Conservation (phyloP, 306 rosid species). For the Cucumis melo region DNA sequence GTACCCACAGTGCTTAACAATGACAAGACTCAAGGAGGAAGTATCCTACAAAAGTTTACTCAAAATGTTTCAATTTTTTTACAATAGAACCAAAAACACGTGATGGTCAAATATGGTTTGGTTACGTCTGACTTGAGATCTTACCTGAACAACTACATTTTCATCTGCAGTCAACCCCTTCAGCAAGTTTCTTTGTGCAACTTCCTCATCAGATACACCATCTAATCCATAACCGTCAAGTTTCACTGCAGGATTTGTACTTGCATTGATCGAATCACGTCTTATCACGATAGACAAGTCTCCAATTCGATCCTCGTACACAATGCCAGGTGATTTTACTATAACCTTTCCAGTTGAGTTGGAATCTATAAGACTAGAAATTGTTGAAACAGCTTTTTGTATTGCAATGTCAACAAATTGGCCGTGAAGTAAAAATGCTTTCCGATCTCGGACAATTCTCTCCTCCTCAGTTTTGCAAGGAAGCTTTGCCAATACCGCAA, state of each 20-base stretch:
- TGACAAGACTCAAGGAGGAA: slow-evolving; percentile 51
- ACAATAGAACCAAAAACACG: background rate
- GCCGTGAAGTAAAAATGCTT: slow-evolving; percentile 82
- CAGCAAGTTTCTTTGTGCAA: slow-evolving; percentile 45
- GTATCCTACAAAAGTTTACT: slow-evolving; percentile 45
- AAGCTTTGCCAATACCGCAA: slow-evolving; percentile 47
- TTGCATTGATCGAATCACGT: slow-evolving; percentile 25
- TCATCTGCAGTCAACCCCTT: slow-evolving; percentile 94
- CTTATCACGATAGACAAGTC: slow-evolving; percentile 52
- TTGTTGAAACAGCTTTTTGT: slow-evolving; percentile 61
- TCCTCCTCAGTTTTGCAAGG: slow-evolving; percentile 96
- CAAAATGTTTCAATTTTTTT: background rate
- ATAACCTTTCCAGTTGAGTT: slow-evolving; percentile 12
- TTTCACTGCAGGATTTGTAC: slow-evolving; percentile 16
- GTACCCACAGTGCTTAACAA: slow-evolving; percentile 76
- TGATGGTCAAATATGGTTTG: background rate
- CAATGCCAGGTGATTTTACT: slow-evolving; percentile 17
- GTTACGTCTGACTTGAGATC: slow-evolving; percentile 7
- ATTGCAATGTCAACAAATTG: slow-evolving; percentile 68
- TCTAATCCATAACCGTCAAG: slow-evolving; percentile 12
- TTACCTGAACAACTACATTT: slow-evolving; percentile 73
- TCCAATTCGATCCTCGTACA: slow-evolving; percentile 38
- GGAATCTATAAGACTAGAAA: slow-evolving; percentile 33
- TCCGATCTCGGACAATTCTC: slow-evolving; percentile 77
- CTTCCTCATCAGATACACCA: slow-evolving; percentile 17